These are phyloP conservation scores for Penicillium glabrum DNA, from an alignment of 2,329 filamentous ascomycete genomes.

Conservation along the genomic window DNA sequence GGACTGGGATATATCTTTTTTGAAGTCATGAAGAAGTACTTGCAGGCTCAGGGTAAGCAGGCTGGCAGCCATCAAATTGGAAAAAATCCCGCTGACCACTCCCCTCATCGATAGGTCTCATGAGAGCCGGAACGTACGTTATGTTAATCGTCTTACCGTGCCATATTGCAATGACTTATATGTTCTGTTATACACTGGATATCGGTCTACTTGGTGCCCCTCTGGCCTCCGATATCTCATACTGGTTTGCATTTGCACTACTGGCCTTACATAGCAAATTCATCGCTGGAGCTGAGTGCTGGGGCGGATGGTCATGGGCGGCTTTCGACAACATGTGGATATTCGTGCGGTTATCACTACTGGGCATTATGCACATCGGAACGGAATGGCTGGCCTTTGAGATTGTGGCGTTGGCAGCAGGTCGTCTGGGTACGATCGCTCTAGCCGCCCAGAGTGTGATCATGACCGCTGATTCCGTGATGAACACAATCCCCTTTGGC, in stretches of 20 bases:
- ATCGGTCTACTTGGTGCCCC: slow-evolving; percentile 77
- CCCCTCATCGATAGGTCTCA: slow-evolving; percentile 33
- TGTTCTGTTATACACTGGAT: slow-evolving; percentile 71
- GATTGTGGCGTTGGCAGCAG: slow-evolving; percentile 80
- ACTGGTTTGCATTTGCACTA: slow-evolving; percentile 79
- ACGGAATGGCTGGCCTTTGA: slow-evolving; percentile 79
- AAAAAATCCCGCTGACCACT: not conserved
- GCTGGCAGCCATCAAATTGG: not conserved
- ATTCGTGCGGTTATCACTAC: slow-evolving; percentile 71
- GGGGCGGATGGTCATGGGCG: slow-evolving; percentile 69
- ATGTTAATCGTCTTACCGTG: slow-evolving; percentile 61
- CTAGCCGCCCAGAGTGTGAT: slow-evolving; percentile 84
- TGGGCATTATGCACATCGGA: slow-evolving; percentile 80
- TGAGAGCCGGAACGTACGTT: slow-evolving; percentile 63
- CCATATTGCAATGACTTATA: slow-evolving; percentile 58
- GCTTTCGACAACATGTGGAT: slow-evolving; percentile 67
- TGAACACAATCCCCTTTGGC: slow-evolving; percentile 75
- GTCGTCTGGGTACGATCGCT: slow-evolving; percentile 67
- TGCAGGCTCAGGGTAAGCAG: slow-evolving; percentile 55
- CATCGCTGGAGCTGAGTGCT: slow-evolving; percentile 70
- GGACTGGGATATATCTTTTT: slow-evolving; percentile 87
- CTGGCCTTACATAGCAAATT: slow-evolving; percentile 72
- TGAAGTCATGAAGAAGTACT: slow-evolving; percentile 67
- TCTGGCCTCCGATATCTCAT: slow-evolving; percentile 77
- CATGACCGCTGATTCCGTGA: slow-evolving; percentile 83